These are phyloP conservation scores for Vicia sativa DNA, from an alignment of 306 rosid genomes.

Conservation along the genomic window DNA sequence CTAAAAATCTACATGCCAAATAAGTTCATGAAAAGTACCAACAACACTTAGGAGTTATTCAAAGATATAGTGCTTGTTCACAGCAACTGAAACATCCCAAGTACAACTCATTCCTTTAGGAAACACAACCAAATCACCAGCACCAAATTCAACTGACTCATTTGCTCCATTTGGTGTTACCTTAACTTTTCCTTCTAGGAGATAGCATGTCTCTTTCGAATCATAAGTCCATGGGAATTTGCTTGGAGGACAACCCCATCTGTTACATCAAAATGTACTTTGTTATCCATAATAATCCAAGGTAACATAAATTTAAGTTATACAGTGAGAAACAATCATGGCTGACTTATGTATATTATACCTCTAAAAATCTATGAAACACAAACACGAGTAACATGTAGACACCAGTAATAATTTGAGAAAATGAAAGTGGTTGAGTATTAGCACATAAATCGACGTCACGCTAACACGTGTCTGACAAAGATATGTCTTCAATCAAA, in stretches of 20 bases:
- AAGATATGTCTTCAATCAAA: too few species aligned
- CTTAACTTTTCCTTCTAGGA: slow-evolving; percentile 80
- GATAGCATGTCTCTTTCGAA: slow-evolving; percentile 74
- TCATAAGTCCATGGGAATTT: slow-evolving; percentile 93
- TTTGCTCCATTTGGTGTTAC: slow-evolving; percentile 76
- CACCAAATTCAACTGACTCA: slow-evolving; percentile 80
- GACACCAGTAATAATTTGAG: too few species aligned
- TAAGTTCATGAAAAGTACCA: slow-evolving; percentile 3
- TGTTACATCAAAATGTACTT: too few species aligned
- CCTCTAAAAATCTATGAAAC: not conserved
- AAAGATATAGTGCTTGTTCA: slow-evolving; percentile 80
- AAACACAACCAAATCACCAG: slow-evolving; percentile 92
- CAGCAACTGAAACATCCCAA: slow-evolving; percentile 89
- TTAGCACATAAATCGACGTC: too few species aligned
- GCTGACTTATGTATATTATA: too few species aligned
- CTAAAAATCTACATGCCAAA: not conserved
- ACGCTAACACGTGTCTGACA: too few species aligned
- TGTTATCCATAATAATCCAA: too few species aligned
- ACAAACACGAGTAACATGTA: not conserved
- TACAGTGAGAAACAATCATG: too few species aligned
- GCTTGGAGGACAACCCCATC: slow-evolving; percentile 94
- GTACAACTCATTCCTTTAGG: slow-evolving; percentile 95
- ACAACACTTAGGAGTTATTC: slow-evolving; percentile 21
- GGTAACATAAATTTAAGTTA: too few species aligned
- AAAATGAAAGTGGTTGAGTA: not conserved